A percentile compares a stretch with the other conserved stretches of the same genome.
phyloP scores from a whole-genome alignment of 108 stramenopile species.

The Fragilaria radians region DNA sequence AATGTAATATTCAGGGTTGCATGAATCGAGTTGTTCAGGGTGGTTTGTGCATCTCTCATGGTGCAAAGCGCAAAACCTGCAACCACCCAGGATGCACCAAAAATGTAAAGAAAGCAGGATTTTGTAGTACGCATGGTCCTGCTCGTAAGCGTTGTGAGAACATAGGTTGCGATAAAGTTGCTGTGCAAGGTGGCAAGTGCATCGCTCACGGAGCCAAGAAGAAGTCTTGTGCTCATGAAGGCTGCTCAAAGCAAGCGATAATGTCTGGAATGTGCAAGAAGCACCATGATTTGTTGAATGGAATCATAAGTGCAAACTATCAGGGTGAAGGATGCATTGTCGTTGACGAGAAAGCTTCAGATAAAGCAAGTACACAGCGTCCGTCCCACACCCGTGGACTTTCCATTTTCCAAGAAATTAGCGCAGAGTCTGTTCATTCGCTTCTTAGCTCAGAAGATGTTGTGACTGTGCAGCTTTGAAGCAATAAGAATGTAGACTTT shows the following conservation, averaged over 20 bases:
- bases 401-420: slow-evolving; percentile 64
- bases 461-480: too few relatives aligned
- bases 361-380: background rate
- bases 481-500: too few relatives aligned
- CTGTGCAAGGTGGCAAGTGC: slow-evolving; percentile 81
- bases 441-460: slow-evolving; percentile 18
- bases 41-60: slow-evolving; percentile 78
- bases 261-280: slow-evolving; percentile 84
- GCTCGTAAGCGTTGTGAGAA: slow-evolving; percentile 72
- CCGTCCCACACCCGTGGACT: slow-evolving; percentile 47
- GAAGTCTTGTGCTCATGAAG: slow-evolving; percentile 61
- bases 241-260: slow-evolving; percentile 81
- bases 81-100: slow-evolving; percentile 75
- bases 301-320: slow-evolving; percentile 1
- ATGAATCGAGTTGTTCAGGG: slow-evolving; percentile 85
- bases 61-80: slow-evolving; percentile 80
- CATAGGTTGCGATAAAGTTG: slow-evolving; percentile 69
- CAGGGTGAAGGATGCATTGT: background rate
- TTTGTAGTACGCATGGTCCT: slow-evolving; percentile 84
- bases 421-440: slow-evolving; percentile 34
- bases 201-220: slow-evolving; percentile 89
- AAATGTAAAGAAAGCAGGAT: slow-evolving; percentile 80
- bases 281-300: slow-evolving; percentile 54
- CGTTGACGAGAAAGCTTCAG: background rate
- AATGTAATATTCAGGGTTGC: slow-evolving; percentile 64